Evolutionary conservation across 805 yeast species (phyloP).

Genomic region (Schwanniomyces yamadae): DNA sequence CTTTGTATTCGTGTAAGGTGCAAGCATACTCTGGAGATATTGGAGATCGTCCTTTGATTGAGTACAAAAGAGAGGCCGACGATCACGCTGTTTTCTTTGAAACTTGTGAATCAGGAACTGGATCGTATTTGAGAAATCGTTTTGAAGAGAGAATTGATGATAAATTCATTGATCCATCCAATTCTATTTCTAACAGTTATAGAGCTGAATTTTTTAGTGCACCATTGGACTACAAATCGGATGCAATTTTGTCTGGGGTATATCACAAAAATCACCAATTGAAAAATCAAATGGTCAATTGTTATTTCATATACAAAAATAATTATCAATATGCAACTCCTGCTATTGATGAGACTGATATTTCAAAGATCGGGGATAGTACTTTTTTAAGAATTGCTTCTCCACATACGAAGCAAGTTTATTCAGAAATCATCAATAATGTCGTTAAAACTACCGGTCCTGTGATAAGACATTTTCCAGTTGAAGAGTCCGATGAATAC

Average conservation of each 20-base stretch:
- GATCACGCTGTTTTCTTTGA: conserved; percentile 93
- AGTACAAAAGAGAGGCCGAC: conserved; percentile 73
- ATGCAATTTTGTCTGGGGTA: conserved; percentile 44
- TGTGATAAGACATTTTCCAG: conserved; percentile 80
- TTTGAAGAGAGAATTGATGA: conserved; percentile 82
- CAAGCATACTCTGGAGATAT: conserved; percentile 57
- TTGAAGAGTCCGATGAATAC: conserved; percentile 78
- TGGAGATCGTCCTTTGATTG: conserved; percentile 54
- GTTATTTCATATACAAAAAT: conserved; percentile 83
- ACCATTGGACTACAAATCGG: conserved; percentile 47
- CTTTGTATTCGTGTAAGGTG: conserved; percentile 88
- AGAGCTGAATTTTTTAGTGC: conserved; percentile 81
- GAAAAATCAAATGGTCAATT: conserved; percentile 53
- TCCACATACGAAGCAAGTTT: conserved; percentile 72
- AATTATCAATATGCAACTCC: conserved; percentile 18
- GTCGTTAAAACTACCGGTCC: conserved; percentile 85
- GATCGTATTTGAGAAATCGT: conserved; percentile 38
- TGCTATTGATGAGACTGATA: conserved; percentile 44
- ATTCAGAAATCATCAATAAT: conserved; percentile 66
- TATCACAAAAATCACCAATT: conserved; percentile 33
- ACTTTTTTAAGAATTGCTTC: conserved; percentile 79
- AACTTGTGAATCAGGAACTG: conserved; percentile 48
- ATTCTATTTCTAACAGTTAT: conserved; percentile 43
- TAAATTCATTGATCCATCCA: conserved; percentile 63
- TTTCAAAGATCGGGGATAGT: conserved; percentile 71